A percentile compares a stretch with the other conserved stretches of the same genome.
Evolutionary conservation across 192 early-diverging fungal genomes (phyloP).

Genomic region (Spizellomyces sp.): DNA sequence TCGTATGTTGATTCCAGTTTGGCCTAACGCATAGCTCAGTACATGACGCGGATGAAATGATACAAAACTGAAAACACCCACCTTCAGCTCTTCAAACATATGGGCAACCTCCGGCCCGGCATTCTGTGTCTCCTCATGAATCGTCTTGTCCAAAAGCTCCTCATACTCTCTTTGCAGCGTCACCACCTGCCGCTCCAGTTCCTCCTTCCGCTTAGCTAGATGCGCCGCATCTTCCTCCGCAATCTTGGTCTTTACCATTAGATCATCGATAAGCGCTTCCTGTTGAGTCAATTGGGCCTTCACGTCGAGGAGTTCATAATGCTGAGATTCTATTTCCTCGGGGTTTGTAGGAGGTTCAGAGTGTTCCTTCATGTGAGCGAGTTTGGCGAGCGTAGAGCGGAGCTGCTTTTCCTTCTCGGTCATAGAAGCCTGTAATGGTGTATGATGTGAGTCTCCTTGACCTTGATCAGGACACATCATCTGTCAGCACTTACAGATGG

Average conservation of each 20-base stretch:
- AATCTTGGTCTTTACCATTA: slow-evolving; percentile 28
- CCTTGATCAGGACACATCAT: neutral
- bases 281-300: slow-evolving; percentile 66
- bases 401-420: slow-evolving; percentile 76
- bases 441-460: slow-evolving; percentile 6
- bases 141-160: slow-evolving; percentile 76
- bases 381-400: slow-evolving; percentile 66
- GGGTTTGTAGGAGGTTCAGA: slow-evolving; percentile 44
- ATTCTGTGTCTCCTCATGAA: slow-evolving; percentile 63
- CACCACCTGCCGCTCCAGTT: slow-evolving; percentile 70
- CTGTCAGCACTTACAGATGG: slow-evolving; percentile 50
- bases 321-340: slow-evolving; percentile 69
- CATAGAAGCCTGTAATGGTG: slow-evolving; percentile 50
- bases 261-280: slow-evolving; percentile 61
- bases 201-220: slow-evolving; percentile 61
- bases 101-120: slow-evolving; percentile 45
- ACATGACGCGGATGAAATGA: neutral
- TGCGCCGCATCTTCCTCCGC: slow-evolving; percentile 57
- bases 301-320: slow-evolving; percentile 71
- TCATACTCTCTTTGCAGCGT: slow-evolving; percentile 80
- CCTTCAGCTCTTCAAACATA: slow-evolving; percentile 67
- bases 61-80: neutral
- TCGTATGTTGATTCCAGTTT: slow-evolving; percentile 86
- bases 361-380: slow-evolving; percentile 64
- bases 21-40: slow-evolving; percentile 25